Evolutionary conservation across 2,329 filamentous ascomycete species (phyloP).

Genomic region (Hyphodiscus sp.): DNA sequence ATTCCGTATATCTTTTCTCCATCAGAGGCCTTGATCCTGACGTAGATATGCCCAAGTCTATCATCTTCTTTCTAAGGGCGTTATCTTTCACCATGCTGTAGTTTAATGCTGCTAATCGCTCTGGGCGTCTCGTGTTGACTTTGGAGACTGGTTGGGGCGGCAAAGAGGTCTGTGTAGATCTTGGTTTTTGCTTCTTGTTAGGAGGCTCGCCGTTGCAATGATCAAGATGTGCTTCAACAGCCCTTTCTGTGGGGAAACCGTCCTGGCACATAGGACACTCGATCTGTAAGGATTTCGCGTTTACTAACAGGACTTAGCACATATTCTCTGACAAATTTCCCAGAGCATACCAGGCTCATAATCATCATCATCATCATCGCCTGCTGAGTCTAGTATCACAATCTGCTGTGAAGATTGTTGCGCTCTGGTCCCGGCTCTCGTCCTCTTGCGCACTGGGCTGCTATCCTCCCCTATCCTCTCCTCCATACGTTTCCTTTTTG

Average conservation of each 20-base stretch:
- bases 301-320: not conserved
- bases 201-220: conserved; percentile 35
- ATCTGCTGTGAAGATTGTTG: conserved; percentile 32
- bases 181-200: not conserved
- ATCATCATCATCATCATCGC: conserved; percentile 25
- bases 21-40: conserved; percentile 63
- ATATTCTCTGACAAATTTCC: not conserved
- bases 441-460: conserved; percentile 38
- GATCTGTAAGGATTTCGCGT: conserved; percentile 50
- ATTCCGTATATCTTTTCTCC: conserved; percentile 80
- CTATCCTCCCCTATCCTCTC: conserved; percentile 27
- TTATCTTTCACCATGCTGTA: conserved; percentile 82
- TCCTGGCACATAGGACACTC: conserved; percentile 72
- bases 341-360: conserved; percentile 23
- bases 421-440: conserved; percentile 46
- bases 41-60: conserved; percentile 70
- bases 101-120: conserved; percentile 65
- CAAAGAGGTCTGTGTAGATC: conserved; percentile 2
- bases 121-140: conserved; percentile 14
- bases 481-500: conserved; percentile 46
- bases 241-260: conserved; percentile 63
- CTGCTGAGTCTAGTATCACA: conserved; percentile 25
- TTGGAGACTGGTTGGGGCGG: conserved; percentile 11
- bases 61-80: conserved; percentile 71
- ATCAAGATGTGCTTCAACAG: conserved; percentile 31